Evolutionary conservation across 108 stramenopile species (phyloP).

Genomic region (Aurantiochytrium sp.): DNA sequence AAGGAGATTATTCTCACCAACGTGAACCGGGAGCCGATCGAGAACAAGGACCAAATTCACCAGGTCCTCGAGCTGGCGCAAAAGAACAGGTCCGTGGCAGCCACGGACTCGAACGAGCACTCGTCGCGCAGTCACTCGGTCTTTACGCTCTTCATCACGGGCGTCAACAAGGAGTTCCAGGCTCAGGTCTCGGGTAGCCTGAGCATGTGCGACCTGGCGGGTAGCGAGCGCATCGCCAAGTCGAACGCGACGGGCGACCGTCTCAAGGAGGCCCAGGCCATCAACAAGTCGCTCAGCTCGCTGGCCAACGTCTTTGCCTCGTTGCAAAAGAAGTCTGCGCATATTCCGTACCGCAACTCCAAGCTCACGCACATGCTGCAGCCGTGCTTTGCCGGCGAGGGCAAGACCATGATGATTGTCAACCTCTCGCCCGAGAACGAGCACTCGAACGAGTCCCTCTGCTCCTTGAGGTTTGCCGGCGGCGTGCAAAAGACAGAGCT

Average conservation of each 20-base stretch:
- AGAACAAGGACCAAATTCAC: conserved; percentile 60
- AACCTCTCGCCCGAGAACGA: conserved; percentile 78
- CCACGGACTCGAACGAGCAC: conserved; percentile 95
- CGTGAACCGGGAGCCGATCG: conserved; percentile 32
- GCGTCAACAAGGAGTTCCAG: conserved; percentile 76
- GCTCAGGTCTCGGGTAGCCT: conserved; percentile 83
- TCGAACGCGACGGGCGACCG: conserved; percentile 76
- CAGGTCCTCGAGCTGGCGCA: conserved; percentile 78
- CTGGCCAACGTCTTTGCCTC: conserved; percentile 95
- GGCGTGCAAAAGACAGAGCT: conserved; percentile 59
- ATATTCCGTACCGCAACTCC: conserved; percentile 88
- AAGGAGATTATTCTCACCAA: conserved; percentile 32
- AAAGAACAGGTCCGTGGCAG: conserved; percentile 80
- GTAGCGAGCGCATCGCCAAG: conserved; percentile 90
- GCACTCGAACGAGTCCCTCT: conserved; percentile 78
- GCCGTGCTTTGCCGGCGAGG: conserved; percentile 85
- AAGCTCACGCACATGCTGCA: conserved; percentile 89
- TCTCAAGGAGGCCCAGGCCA: conserved; percentile 89
- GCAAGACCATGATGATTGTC: conserved; percentile 92
- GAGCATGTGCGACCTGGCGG: conserved; percentile 95
- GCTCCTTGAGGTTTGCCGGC: conserved; percentile 82
- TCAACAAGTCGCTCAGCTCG: conserved; percentile 96
- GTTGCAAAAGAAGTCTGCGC: conserved; percentile 74
- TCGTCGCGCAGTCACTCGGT: conserved; percentile 96
- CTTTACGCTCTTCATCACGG: conserved; percentile 92